Evolutionary conservation across 2,329 filamentous ascomycete species (phyloP).

Genomic region (Ascochyta clinopodiicola): DNA sequence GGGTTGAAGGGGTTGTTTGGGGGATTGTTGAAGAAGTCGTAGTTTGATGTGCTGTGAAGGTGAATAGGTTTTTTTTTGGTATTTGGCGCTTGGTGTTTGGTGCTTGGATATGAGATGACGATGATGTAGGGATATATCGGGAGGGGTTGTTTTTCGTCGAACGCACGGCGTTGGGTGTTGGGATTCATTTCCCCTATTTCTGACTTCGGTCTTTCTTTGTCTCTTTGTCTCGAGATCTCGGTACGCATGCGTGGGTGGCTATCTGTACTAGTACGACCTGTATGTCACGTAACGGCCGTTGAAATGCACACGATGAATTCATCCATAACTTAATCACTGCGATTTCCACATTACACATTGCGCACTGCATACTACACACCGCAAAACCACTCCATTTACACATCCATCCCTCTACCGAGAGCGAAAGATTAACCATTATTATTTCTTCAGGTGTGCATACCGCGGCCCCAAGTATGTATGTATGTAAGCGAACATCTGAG

Average conservation of each 20-base stretch:
- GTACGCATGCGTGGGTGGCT: too few relatives aligned
- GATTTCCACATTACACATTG: too few relatives aligned
- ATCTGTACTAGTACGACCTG: constrained; percentile 17
- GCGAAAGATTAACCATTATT: too few relatives aligned
- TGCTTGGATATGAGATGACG: background rate
- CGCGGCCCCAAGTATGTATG: too few relatives aligned
- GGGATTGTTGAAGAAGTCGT: constrained; percentile 38
- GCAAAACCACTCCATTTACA: too few relatives aligned
- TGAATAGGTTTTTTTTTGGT: background rate
- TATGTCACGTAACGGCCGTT: constrained; percentile 9
- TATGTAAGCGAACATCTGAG: too few relatives aligned
- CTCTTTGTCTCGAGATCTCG: background rate
- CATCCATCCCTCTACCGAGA: too few relatives aligned
- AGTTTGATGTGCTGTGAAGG: background rate
- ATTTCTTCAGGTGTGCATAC: too few relatives aligned
- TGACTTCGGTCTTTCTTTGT: background rate
- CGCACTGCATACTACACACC: too few relatives aligned
- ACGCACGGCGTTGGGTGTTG: background rate
- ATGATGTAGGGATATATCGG: background rate
- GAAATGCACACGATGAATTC: background rate
- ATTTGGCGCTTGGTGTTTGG: constrained; percentile 1
- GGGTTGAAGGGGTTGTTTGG: constrained; percentile 42
- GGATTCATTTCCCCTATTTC: background rate
- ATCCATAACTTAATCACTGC: too few relatives aligned
- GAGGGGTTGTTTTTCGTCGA: constrained; percentile 3